Evolutionary conservation across 2,329 filamentous ascomycete genomes (phyloP).

Genomic region (Chrysoporthe austroafricana): DNA sequence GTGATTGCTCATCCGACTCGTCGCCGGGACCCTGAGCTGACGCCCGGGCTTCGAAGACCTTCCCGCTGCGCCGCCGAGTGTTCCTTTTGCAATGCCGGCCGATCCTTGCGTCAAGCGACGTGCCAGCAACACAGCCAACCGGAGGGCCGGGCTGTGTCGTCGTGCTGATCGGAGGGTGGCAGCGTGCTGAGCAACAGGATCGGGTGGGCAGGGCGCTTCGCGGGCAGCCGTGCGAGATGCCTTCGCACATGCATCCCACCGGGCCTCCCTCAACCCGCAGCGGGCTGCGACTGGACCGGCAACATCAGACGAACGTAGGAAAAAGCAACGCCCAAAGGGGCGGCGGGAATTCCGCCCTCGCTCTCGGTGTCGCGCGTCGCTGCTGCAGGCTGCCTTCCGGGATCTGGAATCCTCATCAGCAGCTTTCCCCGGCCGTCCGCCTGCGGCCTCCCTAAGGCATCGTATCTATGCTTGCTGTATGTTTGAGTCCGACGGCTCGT

Average conservation of each 20-base stretch:
- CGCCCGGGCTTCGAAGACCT: neutral
- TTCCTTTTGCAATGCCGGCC: neutral
- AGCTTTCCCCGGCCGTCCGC: neutral
- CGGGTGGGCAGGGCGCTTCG: neutral
- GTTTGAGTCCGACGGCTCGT: neutral
- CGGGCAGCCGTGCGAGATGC: neutral
- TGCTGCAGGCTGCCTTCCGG: constrained; percentile 9
- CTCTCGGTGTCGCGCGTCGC: neutral
- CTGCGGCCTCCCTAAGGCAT: neutral
- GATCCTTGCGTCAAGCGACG: neutral
- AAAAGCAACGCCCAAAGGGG: neutral
- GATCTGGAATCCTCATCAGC: constrained; percentile 13
- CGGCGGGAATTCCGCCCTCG: constrained; percentile 8
- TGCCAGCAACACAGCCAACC: neutral
- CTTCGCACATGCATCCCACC: neutral
- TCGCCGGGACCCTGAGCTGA: neutral
- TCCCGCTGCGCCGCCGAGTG: neutral
- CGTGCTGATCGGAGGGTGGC: neutral
- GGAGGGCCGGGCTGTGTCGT: neutral
- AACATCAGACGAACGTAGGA: neutral
- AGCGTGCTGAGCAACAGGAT: neutral
- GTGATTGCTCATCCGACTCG: neutral
- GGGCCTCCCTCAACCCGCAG: neutral
- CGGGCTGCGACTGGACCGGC: too few relatives aligned
- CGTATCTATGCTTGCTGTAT: neutral